Evolutionary conservation across 2,329 filamentous ascomycete genomes (phyloP), one percentile per base, ranked within the genome.

Genomic region (Akanthomyces uredinophilus): DNA sequence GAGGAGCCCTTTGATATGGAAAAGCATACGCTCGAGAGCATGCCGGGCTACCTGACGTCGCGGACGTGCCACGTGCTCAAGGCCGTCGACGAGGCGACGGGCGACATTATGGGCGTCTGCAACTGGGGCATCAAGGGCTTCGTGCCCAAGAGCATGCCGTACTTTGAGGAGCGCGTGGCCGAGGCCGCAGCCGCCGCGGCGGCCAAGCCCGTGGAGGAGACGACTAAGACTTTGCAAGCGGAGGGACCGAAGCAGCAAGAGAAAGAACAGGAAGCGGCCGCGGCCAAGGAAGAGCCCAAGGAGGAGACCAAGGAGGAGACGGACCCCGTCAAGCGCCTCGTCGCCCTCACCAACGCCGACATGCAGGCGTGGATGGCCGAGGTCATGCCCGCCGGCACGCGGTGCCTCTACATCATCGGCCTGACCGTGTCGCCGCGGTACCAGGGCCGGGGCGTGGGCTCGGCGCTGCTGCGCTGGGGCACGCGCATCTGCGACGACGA

Each of bases 71-170:
- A 72, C 22, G 51, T 73, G 13, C 65, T 75, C 50, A 75, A 75
- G 64, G 74, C 71, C 5, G 69, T 72, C 11, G 69, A 75, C 58
- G 51, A 68, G n/a, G 60, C 55, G 3, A 69, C 67, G 1, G 71
- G 70, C 1, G 61, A 66, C 3, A 66, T 71, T 22, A 65, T 72
- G 29, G 75, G 74, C 0, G 70, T 66, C 50, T 66, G 68, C 39
- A 69, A 66, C 22, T 77, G 73, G 73, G 72, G 66, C 0, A 68
- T 72, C 16, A 67, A 69, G 5, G 72, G 73, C 1, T 70, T 74
- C 43, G 61, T 64, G 1, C 64, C 68, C 2, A 64, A 68, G 6
- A 65, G 69, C n/a, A 58, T 68, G 37, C 69, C 69, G 18, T 39
- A 51, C 63, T 67, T 61, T 66, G 65, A 55, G 41, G 61, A 56